Evolutionary conservation across 139 green algal genomes (phyloP).

Genomic region (Tetraselmis chui): DNA sequence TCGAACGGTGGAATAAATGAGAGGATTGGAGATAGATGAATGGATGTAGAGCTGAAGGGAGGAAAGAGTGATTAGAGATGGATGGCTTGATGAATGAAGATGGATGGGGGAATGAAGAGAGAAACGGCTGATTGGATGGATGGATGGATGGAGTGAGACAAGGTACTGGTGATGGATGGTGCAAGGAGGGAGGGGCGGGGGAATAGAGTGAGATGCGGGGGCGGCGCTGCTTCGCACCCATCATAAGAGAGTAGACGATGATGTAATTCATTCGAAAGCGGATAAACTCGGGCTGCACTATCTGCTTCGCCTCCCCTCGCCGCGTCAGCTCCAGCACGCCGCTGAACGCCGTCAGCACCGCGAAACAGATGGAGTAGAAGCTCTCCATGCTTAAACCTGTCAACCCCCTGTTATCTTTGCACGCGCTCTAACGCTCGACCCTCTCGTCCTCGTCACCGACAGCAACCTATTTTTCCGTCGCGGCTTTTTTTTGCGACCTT

Average conservation of each 20-base stretch:
- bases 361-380: neutral
- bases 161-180: neutral
- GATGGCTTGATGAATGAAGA: too few relatives aligned
- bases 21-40: too few relatives aligned
- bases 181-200: neutral
- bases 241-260: slow-evolving; percentile 91
- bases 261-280: slow-evolving; percentile 91
- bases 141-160: slow-evolving; percentile 1
- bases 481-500: too few relatives aligned
- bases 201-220: neutral
- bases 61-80: slow-evolving; percentile 2
- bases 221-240: slow-evolving; percentile 56
- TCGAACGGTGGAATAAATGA: too few relatives aligned
- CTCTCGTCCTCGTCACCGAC: too few relatives aligned
- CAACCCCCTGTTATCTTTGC: too few relatives aligned
- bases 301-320: neutral
- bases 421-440: too few relatives aligned
- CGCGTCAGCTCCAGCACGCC: neutral
- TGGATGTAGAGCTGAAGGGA: too few relatives aligned
- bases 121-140: too few relatives aligned
- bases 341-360: neutral
- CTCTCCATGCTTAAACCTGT: neutral
- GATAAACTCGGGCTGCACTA: slow-evolving; percentile 45
- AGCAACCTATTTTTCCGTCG: too few relatives aligned
- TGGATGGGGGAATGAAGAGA: too few relatives aligned